phyloP scores from a whole-genome alignment of 192 early-diverging fungal genomes.

The Chytriomyces sp. region DNA sequence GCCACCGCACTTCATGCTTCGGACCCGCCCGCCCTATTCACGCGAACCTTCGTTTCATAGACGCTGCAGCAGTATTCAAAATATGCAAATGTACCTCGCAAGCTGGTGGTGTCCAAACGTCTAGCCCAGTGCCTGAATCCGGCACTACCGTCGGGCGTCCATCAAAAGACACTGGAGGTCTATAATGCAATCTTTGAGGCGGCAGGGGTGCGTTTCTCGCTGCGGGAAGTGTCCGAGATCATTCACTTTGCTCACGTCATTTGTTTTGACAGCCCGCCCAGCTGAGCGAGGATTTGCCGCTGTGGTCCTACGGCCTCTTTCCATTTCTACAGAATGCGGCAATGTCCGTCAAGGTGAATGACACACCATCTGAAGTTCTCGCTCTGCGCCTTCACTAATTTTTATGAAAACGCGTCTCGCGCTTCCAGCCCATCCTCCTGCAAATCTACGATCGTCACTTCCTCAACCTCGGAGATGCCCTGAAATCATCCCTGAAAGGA shows the following conservation, averaged over 20 bases:
- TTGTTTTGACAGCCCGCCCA: constrained; percentile 56
- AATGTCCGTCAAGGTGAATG: constrained; percentile 67
- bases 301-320: constrained; percentile 89
- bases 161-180: constrained; percentile 89
- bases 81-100: constrained; percentile 78
- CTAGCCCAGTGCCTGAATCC: constrained; percentile 95
- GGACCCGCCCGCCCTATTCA: not conserved
- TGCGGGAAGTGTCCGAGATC: not conserved
- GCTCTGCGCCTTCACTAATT: not conserved
- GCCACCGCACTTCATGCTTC: not conserved
- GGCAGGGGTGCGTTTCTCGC: constrained; percentile 41
- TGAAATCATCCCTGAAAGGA: constrained; percentile 78
- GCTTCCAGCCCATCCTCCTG: constrained; percentile 72
- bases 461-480: constrained; percentile 67
- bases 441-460: constrained; percentile 74
- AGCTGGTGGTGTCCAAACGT: constrained; percentile 83
- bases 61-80: constrained; percentile 78
- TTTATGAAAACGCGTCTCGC: not conserved
- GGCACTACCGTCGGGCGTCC: constrained; percentile 90
- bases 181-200: constrained; percentile 76
- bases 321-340: constrained; percentile 87
- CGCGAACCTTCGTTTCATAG: constrained; percentile 33
- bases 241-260: constrained; percentile 7
- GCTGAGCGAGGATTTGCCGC: constrained; percentile 75
- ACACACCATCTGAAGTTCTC: no score